Evolutionary conservation across 139 green algal genomes (phyloP).

Genomic region (Monoraphidium neglectum): DNA sequence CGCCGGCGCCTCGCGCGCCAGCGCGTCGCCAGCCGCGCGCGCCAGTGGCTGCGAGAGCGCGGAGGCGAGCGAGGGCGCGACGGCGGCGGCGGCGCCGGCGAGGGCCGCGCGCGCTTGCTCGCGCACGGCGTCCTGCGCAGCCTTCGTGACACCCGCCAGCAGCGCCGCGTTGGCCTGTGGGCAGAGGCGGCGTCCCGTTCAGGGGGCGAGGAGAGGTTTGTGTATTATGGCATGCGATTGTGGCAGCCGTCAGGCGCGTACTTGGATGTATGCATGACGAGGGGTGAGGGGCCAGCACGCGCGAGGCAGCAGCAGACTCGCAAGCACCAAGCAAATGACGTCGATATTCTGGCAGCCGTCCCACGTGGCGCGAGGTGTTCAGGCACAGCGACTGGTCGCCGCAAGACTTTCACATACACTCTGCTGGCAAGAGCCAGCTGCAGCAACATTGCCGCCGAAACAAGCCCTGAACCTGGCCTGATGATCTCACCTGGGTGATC

Average conservation of each 20-base stretch:
- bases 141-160: conserved; percentile 7
- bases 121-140: conserved; percentile 12
- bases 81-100: conserved; percentile 14
- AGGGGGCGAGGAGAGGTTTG: background rate
- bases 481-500: conserved; percentile 6
- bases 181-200: background rate
- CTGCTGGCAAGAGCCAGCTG: background rate
- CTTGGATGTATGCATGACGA: too few relatives aligned
- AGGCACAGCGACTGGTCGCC: too few relatives aligned
- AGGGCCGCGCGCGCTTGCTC: conserved; percentile 27
- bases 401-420: too few relatives aligned
- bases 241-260: too few relatives aligned
- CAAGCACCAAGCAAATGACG: background rate
- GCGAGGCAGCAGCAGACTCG: background rate
- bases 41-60: conserved; percentile 43
- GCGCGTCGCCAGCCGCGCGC: conserved; percentile 44
- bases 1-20: background rate
- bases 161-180: conserved; percentile 10
- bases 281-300: too few relatives aligned
- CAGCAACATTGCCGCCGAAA: background rate
- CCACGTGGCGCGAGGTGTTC: too few relatives aligned
- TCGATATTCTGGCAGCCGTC: background rate
- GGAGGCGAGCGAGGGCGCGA: conserved; percentile 22
- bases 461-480: too few relatives aligned
- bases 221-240: too few relatives aligned